These are phyloP conservation scores for Dictyostelium purpureum DNA, from an alignment of 78 protist species.

Conservation along the genomic window DNA sequence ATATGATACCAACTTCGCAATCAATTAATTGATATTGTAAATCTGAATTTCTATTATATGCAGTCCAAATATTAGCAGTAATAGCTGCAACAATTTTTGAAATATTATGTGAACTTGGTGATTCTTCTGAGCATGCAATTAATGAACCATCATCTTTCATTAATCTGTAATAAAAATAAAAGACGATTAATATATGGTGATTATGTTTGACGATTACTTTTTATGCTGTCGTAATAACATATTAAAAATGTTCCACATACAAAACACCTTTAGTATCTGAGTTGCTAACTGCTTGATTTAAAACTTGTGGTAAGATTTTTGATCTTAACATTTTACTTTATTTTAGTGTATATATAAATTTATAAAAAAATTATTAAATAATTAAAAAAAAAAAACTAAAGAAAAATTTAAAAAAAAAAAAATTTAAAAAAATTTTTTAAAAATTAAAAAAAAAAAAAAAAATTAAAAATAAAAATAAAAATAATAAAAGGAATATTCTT, in stretches of 20 bases:
- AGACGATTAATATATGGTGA: background rate
- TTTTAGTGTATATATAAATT: background rate
- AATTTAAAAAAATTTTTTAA: background rate
- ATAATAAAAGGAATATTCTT: too few relatives aligned
- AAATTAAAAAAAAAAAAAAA: background rate
- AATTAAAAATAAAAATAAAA: too few relatives aligned
- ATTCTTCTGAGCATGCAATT: conserved; percentile 57
- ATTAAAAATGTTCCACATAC: background rate
- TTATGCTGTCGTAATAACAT: background rate
- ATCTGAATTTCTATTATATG: conserved; percentile 41
- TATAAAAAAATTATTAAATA: background rate
- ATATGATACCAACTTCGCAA: conserved; percentile 28
- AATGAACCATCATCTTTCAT: conserved; percentile 81
- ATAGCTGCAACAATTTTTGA: conserved; percentile 74
- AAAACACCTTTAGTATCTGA: conserved; percentile 67
- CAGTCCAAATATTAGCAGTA: conserved; percentile 45
- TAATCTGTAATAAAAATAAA: background rate
- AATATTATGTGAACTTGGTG: conserved; percentile 20
- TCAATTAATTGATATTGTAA: conserved; percentile 62
- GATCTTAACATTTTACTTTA: conserved; percentile 54
- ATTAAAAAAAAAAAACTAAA: background rate
- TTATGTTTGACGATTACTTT: background rate
- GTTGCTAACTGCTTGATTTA: conserved; percentile 36
- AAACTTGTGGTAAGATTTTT: conserved; percentile 71
- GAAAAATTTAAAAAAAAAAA: conserved; percentile 2